A percentile compares a stretch with the other conserved stretches of the same genome.
phyloP scores from a whole-genome alignment of 495 filamentous ascomycete species.

The Venustampulla echinocandica region DNA sequence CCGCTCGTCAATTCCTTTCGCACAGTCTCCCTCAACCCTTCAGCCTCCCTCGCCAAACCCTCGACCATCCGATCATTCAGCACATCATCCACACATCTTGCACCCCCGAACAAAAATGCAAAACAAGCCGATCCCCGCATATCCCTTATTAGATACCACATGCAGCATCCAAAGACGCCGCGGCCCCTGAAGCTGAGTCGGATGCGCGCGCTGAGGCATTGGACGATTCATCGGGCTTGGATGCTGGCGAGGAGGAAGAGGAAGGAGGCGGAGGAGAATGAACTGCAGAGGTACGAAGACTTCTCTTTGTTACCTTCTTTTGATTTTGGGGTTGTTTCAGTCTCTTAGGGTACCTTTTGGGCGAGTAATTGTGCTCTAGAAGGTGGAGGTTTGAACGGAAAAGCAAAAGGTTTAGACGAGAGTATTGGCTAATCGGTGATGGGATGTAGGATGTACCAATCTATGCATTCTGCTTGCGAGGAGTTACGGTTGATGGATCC shows the following conservation, averaged over 20 bases:
- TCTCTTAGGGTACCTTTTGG: too few relatives aligned
- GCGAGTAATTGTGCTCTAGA: too few relatives aligned
- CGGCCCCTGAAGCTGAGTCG: slow-evolving; percentile 73
- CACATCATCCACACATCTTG: slow-evolving; percentile 6
- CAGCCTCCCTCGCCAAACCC: neutral
- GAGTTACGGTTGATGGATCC: slow-evolving; percentile 57
- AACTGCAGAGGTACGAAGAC: slow-evolving; percentile 50
- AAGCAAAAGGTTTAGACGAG: neutral
- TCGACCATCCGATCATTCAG: slow-evolving; percentile 5
- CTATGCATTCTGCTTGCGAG: slow-evolving; percentile 73
- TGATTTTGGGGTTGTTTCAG: too few relatives aligned
- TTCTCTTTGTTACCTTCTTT: neutral
- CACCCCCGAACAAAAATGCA: slow-evolving; percentile 3
- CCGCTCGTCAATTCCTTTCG: slow-evolving; percentile 19
- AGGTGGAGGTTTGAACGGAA: too few relatives aligned
- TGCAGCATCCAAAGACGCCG: slow-evolving; percentile 21
- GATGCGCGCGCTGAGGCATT: slow-evolving; percentile 85
- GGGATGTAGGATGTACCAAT: slow-evolving; percentile 49
- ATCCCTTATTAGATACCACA: slow-evolving; percentile 22
- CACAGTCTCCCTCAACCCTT: slow-evolving; percentile 4
- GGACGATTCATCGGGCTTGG: slow-evolving; percentile 98
- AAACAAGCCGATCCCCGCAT: slow-evolving; percentile 16
- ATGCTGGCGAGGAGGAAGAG: slow-evolving; percentile 58
- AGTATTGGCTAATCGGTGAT: neutral
- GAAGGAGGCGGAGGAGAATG: slow-evolving; percentile 48